Evolutionary conservation across 163 green algal genomes (phyloP).

Genomic region (Trebouxiophyceae sp.): DNA sequence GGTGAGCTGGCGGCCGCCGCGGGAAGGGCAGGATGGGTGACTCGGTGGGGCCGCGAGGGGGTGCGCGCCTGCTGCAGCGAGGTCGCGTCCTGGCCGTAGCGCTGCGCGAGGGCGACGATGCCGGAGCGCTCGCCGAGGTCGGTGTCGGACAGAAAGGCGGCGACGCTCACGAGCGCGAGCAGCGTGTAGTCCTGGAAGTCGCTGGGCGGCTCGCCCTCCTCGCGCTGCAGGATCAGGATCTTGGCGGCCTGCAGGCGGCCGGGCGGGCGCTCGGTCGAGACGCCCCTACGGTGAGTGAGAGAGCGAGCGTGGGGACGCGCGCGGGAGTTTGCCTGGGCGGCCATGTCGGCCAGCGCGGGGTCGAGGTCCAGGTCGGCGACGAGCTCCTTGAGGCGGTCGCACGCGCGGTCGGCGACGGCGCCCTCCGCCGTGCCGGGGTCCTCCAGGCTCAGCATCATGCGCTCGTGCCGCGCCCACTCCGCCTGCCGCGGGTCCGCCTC

Average conservation of each 20-base stretch:
- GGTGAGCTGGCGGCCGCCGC: too few species aligned
- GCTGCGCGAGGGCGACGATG: slow-evolving; percentile 28
- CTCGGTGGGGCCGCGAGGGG: neutral
- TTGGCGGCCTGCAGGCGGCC: slow-evolving; percentile 54
- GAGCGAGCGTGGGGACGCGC: neutral
- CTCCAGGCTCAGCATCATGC: slow-evolving; percentile 31
- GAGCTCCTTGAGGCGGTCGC: slow-evolving; percentile 44
- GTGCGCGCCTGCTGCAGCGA: slow-evolving; percentile 37
- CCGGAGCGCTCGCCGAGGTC: neutral
- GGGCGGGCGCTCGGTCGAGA: slow-evolving; percentile 9
- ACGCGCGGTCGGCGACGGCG: slow-evolving; percentile 30
- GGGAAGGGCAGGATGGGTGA: neutral
- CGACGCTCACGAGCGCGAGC: slow-evolving; percentile 63
- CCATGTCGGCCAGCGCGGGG: neutral
- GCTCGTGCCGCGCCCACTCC: slow-evolving; percentile 54
- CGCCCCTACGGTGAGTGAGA: neutral
- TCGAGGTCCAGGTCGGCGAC: slow-evolving; percentile 37
- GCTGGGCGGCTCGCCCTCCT: slow-evolving; percentile 48
- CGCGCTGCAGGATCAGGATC: slow-evolving; percentile 76
- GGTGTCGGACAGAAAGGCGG: slow-evolving; percentile 50
- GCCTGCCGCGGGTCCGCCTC: slow-evolving; percentile 25
- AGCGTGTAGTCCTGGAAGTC: slow-evolving; percentile 87
- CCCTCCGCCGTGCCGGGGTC: slow-evolving; percentile 31
- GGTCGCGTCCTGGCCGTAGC: slow-evolving; percentile 55
- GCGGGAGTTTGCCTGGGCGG: slow-evolving; percentile 5